Percentiles rank a stretch among this genome's conserved stretches.
Evolutionary conservation across 1,139 yeast species (phyloP).

Genomic region (Candida mesenterica): DNA sequence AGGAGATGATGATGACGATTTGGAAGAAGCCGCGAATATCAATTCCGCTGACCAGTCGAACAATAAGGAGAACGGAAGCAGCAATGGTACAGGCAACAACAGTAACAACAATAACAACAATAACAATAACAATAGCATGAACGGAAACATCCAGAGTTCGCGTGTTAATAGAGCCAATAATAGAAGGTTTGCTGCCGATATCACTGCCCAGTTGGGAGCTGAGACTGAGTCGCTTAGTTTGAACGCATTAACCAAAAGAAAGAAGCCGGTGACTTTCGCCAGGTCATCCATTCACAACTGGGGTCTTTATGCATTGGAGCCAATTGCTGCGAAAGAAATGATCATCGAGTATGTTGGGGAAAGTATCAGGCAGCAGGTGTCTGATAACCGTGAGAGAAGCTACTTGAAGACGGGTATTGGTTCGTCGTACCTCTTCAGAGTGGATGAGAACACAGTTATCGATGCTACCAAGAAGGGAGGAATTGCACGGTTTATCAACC

Average conservation of each 20-base stretch:
- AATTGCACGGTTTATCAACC: conserved; percentile 93
- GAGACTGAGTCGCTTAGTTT: conserved; percentile 80
- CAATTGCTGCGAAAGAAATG: conserved; percentile 93
- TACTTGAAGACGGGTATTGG: conserved; percentile 93
- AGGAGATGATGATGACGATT: conserved; percentile 42
- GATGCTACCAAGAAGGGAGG: conserved; percentile 99
- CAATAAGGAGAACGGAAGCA: conserved; percentile 17
- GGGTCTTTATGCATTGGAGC: conserved; percentile 96
- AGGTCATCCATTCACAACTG: conserved; percentile 96
- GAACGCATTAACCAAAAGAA: conserved; percentile 79
- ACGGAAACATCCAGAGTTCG: conserved; percentile 51
- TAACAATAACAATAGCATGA: conserved; percentile 9
- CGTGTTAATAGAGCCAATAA: conserved; percentile 87
- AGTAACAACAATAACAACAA: conserved; percentile 17
- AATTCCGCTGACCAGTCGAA: conserved; percentile 23
- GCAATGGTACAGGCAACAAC: conserved; percentile 6
- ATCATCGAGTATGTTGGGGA: conserved; percentile 99
- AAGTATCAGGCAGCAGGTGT: conserved; percentile 88
- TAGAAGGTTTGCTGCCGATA: conserved; percentile 88
- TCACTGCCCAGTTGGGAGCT: conserved; percentile 77
- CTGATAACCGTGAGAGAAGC: conserved; percentile 86
- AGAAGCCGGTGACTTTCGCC: conserved; percentile 93
- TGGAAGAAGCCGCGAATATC: conserved; percentile 17
- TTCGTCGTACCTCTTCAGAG: conserved; percentile 85
- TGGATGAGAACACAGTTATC: conserved; percentile 91